Evolutionary conservation across 768 basidiomycete species (phyloP).

Genomic region (Leccinum ochraceum): DNA sequence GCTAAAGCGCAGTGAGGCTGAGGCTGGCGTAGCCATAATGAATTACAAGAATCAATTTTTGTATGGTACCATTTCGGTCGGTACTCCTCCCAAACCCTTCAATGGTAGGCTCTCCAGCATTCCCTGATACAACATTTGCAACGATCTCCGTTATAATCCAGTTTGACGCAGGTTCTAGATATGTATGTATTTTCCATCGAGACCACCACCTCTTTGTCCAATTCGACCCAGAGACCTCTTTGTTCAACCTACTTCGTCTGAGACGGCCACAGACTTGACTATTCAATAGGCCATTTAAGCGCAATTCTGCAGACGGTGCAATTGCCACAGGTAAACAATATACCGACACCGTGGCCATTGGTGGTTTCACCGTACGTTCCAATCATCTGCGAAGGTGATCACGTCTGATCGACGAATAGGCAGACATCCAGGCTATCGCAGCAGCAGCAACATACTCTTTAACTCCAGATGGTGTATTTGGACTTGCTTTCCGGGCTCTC

Average conservation of each 20-base stretch:
- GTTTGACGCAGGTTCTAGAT: slow-evolving; percentile 33
- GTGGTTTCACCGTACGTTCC: slow-evolving; percentile 5
- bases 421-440: slow-evolving; percentile 11
- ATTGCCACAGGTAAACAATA: slow-evolving; percentile 37
- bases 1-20: neutral
- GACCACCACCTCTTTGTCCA: neutral
- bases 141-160: slow-evolving; percentile 10
- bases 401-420: slow-evolving; percentile 10
- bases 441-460: slow-evolving; percentile 11
- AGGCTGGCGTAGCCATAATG: neutral
- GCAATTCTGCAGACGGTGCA: slow-evolving; percentile 37
- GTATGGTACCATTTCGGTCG: slow-evolving; percentile 13
- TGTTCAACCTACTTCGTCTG: slow-evolving; percentile 19
- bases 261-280: slow-evolving; percentile 26
- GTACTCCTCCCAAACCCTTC: neutral
- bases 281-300: slow-evolving; percentile 21
- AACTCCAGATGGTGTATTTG: slow-evolving; percentile 21
- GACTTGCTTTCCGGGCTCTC: slow-evolving; percentile 33
- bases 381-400: neutral
- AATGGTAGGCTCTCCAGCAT: neutral
- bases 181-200: neutral
- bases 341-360: slow-evolving; percentile 30
- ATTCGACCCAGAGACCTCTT: slow-evolving; percentile 17
- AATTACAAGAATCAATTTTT: neutral
- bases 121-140: neutral